Percentiles rank a stretch among this genome's conserved stretches.
Evolutionary conservation across 2,329 filamentous ascomycete genomes (phyloP).

Genomic region (Camillea tinctor): DNA sequence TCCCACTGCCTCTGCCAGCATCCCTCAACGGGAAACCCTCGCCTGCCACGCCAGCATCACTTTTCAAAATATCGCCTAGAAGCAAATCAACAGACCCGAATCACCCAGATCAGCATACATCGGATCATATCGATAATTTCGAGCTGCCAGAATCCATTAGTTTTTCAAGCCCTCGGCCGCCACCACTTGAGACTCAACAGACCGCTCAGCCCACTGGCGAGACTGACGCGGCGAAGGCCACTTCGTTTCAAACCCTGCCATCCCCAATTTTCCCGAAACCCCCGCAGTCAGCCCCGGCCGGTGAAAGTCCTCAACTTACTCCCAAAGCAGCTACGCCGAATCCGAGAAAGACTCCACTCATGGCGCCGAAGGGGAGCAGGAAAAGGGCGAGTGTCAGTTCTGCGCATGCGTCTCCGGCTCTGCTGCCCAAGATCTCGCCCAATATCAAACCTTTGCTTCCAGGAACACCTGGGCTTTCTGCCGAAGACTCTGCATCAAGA

Average conservation of each 20-base stretch:
- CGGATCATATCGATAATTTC: conserved; percentile 56
- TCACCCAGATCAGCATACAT: conserved; percentile 41
- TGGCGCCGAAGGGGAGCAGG: conserved; percentile 58
- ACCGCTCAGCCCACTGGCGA: conserved; percentile 43
- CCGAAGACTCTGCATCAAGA: conserved; percentile 63
- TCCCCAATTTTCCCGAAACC: conserved; percentile 48
- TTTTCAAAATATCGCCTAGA: conserved; percentile 72
- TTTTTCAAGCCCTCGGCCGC: conserved; percentile 44
- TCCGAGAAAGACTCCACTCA: conserved; percentile 53
- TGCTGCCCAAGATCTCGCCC: conserved; percentile 87
- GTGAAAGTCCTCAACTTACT: conserved; percentile 63
- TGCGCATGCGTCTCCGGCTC: conserved; percentile 78
- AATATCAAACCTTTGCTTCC: conserved; percentile 90
- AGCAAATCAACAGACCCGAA: conserved; percentile 45
- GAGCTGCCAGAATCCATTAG: conserved; percentile 72
- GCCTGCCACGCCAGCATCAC: conserved; percentile 81
- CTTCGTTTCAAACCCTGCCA: conserved; percentile 49
- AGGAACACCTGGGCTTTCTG: conserved; percentile 49
- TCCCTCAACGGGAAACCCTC: conserved; percentile 45
- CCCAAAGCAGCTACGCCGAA: conserved; percentile 46
- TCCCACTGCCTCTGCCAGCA: conserved; percentile 22
- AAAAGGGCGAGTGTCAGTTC: conserved; percentile 72
- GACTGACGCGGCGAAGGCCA: conserved; percentile 44
- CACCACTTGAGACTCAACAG: conserved; percentile 51
- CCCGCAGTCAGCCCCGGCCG: conserved; percentile 49